Conservation (phyloP, 306 rosid species). For the Elaeagnus macrophylla region DNA sequence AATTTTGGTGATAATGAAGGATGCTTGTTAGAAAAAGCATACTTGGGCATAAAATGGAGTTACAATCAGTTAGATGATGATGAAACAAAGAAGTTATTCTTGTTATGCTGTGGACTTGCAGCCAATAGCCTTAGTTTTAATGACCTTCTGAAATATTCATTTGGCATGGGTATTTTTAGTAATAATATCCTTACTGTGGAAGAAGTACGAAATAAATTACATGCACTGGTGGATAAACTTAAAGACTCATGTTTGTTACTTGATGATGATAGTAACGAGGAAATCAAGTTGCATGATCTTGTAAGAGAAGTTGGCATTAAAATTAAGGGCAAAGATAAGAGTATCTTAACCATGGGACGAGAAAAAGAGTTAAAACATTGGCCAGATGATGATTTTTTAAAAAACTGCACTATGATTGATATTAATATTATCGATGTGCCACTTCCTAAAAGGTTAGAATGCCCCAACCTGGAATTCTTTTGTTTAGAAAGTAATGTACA, state of each 20-base stretch:
- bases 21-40: not conserved
- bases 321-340: not conserved
- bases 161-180: constrained; percentile 18
- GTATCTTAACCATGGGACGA: constrained; percentile 7
- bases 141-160: constrained; percentile 28
- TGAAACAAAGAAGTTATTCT: constrained; percentile 16
- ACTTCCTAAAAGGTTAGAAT: too few relatives aligned
- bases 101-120: constrained; percentile 11
- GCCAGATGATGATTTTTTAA: constrained; percentile 1
- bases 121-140: not conserved
- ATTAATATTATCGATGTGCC: too few relatives aligned
- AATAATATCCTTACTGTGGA: not conserved
- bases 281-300: constrained; percentile 17
- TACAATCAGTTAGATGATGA: constrained; percentile 6
- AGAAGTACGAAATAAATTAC: constrained; percentile 6
- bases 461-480: too few relatives aligned
- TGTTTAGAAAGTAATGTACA: too few relatives aligned
- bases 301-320: constrained; percentile 16
- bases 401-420: too few relatives aligned
- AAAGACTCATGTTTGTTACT: constrained; percentile 20
- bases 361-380: constrained; percentile 10
- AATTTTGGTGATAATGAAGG: constrained; percentile 2
- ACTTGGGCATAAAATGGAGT: constrained; percentile 17
- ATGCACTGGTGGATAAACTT: constrained; percentile 11
- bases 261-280: not conserved